Evolutionary conservation across 371 early-diverging fungal genomes (phyloP).

Genomic region (Haplosporangium sp.): DNA sequence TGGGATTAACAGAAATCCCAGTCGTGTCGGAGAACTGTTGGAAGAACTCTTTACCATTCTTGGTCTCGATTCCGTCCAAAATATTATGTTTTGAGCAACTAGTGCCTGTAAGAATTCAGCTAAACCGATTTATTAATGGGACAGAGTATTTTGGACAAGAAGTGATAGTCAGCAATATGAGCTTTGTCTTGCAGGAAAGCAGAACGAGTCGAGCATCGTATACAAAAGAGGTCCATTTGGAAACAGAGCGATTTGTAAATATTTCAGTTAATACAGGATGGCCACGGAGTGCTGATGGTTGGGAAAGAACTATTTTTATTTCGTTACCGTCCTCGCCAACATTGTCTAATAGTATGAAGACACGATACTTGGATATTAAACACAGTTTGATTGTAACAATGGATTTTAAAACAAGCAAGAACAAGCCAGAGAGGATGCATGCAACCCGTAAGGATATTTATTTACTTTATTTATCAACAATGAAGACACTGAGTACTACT

Average conservation of each 20-base stretch:
- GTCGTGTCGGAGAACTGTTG: background rate
- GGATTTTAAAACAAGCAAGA: slow-evolving; percentile 11
- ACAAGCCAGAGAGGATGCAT: slow-evolving; percentile 12
- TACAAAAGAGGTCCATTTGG: slow-evolving; percentile 7
- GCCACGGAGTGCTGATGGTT: slow-evolving; percentile 1
- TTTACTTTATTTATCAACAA: background rate
- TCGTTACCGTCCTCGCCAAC: slow-evolving; percentile 23
- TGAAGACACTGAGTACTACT: background rate
- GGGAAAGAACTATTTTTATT: slow-evolving; percentile 21
- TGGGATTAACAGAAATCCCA: slow-evolving; percentile 3
- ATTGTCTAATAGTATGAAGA: slow-evolving; percentile 6
- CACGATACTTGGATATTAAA: slow-evolving; percentile 19
- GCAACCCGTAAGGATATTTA: slow-evolving; percentile 6
- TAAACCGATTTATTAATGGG: background rate
- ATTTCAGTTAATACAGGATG: slow-evolving; percentile 20
- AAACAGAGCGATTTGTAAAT: slow-evolving; percentile 1
- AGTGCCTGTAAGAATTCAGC: slow-evolving; percentile 5
- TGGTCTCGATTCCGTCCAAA: slow-evolving; percentile 11
- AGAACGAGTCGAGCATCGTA: slow-evolving; percentile 13
- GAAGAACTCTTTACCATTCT: slow-evolving; percentile 7
- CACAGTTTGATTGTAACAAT: slow-evolving; percentile 4
- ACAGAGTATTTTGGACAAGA: slow-evolving; percentile 4
- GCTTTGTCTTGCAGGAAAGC: slow-evolving; percentile 14
- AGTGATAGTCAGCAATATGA: slow-evolving; percentile 1
- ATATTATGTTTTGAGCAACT: slow-evolving; percentile 10